phyloP scores from a whole-genome alignment of 345 rosid genomes.

The Euphorbia tirucalli region DNA sequence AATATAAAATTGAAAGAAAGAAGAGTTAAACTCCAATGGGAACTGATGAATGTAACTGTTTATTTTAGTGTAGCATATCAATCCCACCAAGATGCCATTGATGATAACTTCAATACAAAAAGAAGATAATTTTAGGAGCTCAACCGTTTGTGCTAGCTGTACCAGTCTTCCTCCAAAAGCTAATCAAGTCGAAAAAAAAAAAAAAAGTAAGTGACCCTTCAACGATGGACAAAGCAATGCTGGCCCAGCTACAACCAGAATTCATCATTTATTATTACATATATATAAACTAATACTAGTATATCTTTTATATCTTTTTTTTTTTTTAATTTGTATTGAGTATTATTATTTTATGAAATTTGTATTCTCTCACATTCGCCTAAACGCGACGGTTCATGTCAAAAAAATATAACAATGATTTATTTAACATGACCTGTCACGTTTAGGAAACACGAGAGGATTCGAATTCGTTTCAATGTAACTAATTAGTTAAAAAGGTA shows the following conservation, averaged over 20 bases:
- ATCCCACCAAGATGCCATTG: constrained; percentile 7
- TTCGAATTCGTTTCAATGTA: too few species aligned
- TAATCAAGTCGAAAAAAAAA: constrained; percentile 27
- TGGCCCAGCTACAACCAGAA: constrained; percentile 44
- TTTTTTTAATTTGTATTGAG: neutral
- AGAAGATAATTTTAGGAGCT: constrained; percentile 28
- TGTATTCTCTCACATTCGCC: neutral
- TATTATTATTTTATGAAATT: neutral
- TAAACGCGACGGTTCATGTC: neutral
- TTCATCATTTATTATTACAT: constrained; percentile 35
- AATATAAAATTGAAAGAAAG: too few species aligned
- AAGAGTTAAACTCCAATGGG: too few species aligned
- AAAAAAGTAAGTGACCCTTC: constrained; percentile 28
- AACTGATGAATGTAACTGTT: too few species aligned
- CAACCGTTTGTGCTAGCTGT: constrained; percentile 42
- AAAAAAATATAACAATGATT: too few species aligned
- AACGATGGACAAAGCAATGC: constrained; percentile 30
- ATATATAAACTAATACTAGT: neutral
- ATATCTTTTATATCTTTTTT: neutral
- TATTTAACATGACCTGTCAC: neutral
- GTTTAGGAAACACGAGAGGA: too few species aligned
- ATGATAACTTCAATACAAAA: constrained; percentile 24
- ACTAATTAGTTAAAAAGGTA: too few species aligned
- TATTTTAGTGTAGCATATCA: neutral
- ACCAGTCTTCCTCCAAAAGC: constrained; percentile 34